Percentiles rank a stretch among this genome's conserved stretches.
Conservation (phyloP, 2,329 filamentous ascomycete species). For the Scleromitrula shiraiana region DNA sequence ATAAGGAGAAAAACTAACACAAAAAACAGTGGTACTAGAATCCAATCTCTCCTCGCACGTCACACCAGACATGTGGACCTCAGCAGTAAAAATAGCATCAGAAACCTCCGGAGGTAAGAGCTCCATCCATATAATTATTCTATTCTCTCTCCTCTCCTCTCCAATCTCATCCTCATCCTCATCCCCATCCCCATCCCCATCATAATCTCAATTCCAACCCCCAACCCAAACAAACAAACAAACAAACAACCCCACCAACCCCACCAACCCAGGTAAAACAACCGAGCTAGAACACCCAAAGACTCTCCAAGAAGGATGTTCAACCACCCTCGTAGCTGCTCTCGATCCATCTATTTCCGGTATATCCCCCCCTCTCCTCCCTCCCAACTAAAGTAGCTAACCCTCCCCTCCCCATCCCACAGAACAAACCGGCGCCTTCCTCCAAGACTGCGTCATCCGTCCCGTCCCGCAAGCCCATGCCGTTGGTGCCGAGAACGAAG, state of each 20-base stretch:
- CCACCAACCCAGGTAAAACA: not conserved
- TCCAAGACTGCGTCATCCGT: conserved; percentile 9
- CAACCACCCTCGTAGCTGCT: conserved; percentile 32
- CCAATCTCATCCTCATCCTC: too few species aligned
- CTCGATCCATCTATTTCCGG: conserved; percentile 27
- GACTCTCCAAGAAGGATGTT: conserved; percentile 7
- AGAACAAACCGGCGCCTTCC: conserved; percentile 6
- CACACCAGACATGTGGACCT: conserved; percentile 9
- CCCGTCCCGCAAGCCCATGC: not conserved
- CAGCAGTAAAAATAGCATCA: not conserved
- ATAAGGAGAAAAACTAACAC: not conserved
- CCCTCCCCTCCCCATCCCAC: not conserved
- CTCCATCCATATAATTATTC: too few species aligned
- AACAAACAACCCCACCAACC: too few species aligned
- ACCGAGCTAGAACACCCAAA: conserved; percentile 5
- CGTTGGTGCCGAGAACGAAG: conserved; percentile 4
- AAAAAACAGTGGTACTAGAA: conserved; percentile 9
- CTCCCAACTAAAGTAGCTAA: not conserved
- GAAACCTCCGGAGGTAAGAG: not conserved
- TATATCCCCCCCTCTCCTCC: not conserved
- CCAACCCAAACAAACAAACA: not conserved
- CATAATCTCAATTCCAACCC: not conserved
- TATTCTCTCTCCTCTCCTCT: too few species aligned
- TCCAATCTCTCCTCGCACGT: conserved; percentile 15
- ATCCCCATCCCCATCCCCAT: too few species aligned